phyloP scores from a whole-genome alignment of 192 early-diverging fungal species.

The Coemansia sp. region DNA sequence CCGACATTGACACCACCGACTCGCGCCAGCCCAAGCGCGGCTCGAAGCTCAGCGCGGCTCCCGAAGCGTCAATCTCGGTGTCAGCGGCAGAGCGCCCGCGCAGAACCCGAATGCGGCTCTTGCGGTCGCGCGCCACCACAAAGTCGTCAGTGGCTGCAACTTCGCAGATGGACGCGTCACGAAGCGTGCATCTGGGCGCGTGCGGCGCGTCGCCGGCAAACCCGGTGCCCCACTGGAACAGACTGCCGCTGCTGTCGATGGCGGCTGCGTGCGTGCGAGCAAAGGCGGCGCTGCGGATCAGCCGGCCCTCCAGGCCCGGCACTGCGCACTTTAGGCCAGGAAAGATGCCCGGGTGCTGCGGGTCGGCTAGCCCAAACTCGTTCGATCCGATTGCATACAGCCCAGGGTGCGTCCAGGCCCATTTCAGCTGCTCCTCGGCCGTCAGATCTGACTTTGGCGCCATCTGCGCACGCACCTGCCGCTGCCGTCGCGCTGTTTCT shows the following conservation, averaged over 20 bases:
- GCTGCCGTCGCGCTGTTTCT: not conserved
- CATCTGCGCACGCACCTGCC: slow-evolving; percentile 11
- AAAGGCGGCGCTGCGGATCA: slow-evolving; percentile 34
- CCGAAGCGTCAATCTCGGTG: too few species aligned
- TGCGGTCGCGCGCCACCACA: slow-evolving; percentile 17
- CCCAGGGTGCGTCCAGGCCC: slow-evolving; percentile 45
- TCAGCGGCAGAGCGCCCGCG: not conserved
- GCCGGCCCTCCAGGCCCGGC: slow-evolving; percentile 30
- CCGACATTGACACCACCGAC: slow-evolving; percentile 24
- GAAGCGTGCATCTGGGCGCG: slow-evolving; percentile 15
- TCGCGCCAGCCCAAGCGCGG: slow-evolving; percentile 47
- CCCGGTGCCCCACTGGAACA: slow-evolving; percentile 49
- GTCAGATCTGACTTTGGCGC: slow-evolving; percentile 20
- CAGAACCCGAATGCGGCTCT: slow-evolving; percentile 34
- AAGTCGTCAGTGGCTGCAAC: slow-evolving; percentile 27
- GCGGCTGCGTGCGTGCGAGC: slow-evolving; percentile 34
- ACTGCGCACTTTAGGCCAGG: slow-evolving; percentile 24
- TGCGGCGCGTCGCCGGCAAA: slow-evolving; percentile 26
- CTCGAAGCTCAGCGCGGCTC: slow-evolving; percentile 32
- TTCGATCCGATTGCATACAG: slow-evolving; percentile 41
- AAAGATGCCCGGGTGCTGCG: slow-evolving; percentile 10
- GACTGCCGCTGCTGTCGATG: slow-evolving; percentile 18
- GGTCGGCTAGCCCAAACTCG: slow-evolving; percentile 32
- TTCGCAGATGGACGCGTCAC: slow-evolving; percentile 12
- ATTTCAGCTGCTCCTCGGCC: slow-evolving; percentile 30